phyloP scores from a whole-genome alignment of 108 stramenopile genomes.

The Skeletonema potamos region DNA sequence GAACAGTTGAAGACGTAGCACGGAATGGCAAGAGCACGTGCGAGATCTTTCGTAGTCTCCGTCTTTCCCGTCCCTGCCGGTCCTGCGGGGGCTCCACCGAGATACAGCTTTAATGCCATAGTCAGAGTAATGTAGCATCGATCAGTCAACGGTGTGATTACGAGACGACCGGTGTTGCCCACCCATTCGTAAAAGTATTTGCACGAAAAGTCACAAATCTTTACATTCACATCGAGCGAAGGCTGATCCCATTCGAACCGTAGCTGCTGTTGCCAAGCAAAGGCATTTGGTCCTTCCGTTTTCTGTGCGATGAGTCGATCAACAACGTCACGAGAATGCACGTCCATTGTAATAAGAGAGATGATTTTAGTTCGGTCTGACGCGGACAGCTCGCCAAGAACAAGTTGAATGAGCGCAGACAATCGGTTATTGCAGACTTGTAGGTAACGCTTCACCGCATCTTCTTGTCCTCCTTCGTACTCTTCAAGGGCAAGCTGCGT shows the following conservation, averaged over 20 bases:
- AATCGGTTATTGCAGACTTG: slow-evolving; percentile 74
- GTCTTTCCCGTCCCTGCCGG: slow-evolving; percentile 92
- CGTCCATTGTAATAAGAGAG: slow-evolving; percentile 92
- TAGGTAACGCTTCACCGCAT: slow-evolving; percentile 86
- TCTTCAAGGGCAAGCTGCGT: slow-evolving; percentile 86
- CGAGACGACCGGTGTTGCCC: slow-evolving; percentile 87
- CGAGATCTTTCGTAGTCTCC: slow-evolving; percentile 90
- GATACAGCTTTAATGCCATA: slow-evolving; percentile 88
- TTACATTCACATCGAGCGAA: slow-evolving; percentile 80
- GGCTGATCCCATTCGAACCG: slow-evolving; percentile 87
- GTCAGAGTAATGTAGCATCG: slow-evolving; percentile 93
- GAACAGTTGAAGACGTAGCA: slow-evolving; percentile 94
- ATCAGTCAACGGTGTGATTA: slow-evolving; percentile 91
- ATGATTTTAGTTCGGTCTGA: slow-evolving; percentile 89
- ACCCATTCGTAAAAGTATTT: slow-evolving; percentile 96
- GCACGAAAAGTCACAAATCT: slow-evolving; percentile 85
- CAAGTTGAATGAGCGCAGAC: slow-evolving; percentile 75
- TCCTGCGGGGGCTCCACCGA: slow-evolving; percentile 94
- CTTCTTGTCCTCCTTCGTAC: slow-evolving; percentile 87
- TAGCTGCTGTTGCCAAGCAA: slow-evolving; percentile 91
- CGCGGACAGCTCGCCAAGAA: slow-evolving; percentile 69
- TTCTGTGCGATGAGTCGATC: slow-evolving; percentile 83
- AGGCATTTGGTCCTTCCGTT: slow-evolving; percentile 80
- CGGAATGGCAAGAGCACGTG: slow-evolving; percentile 87
- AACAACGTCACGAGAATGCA: slow-evolving; percentile 90